A percentile compares a stretch with the other conserved stretches of the same genome.
Conservation (phyloP, 495 filamentous ascomycete genomes). For the Aspergillus funiculosus region DNA sequence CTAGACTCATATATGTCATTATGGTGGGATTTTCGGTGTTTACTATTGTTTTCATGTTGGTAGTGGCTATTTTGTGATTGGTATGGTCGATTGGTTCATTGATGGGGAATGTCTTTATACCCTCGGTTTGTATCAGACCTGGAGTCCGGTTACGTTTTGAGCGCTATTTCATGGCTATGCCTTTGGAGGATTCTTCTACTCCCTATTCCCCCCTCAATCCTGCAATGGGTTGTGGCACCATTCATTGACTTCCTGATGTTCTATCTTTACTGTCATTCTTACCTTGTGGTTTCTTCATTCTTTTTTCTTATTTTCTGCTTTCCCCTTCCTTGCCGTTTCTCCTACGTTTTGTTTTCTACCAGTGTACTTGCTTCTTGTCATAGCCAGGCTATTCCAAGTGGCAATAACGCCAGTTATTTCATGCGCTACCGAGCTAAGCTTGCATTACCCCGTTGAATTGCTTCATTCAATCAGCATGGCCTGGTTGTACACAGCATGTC, state of each 20-base stretch:
- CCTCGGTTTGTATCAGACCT: slow-evolving; percentile 20
- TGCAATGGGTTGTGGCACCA: slow-evolving; percentile 1
- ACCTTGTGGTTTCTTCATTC: neutral
- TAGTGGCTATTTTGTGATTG: slow-evolving; percentile 13
- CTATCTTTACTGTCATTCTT: slow-evolving; percentile 2
- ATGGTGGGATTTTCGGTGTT: slow-evolving; percentile 16
- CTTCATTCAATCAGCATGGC: neutral
- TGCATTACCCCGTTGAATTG: too few species aligned
- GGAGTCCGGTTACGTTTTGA: slow-evolving; percentile 22
- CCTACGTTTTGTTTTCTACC: too few species aligned
- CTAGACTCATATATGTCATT: slow-evolving; percentile 11
- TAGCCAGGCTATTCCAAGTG: too few species aligned
- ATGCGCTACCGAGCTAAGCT: too few species aligned
- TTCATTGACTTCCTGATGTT: slow-evolving; percentile 6
- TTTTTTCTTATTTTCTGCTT: neutral
- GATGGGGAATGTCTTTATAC: slow-evolving; percentile 13
- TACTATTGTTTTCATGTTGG: slow-evolving; percentile 12
- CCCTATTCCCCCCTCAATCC: neutral
- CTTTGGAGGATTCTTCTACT: slow-evolving; percentile 5
- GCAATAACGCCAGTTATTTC: too few species aligned
- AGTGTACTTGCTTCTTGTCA: too few species aligned
- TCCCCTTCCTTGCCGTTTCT: neutral
- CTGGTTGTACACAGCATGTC: neutral
- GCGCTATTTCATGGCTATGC: slow-evolving; percentile 12
- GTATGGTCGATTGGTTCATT: slow-evolving; percentile 13